A percentile compares a stretch with the other conserved stretches of the same genome.
phyloP scores from a whole-genome alignment of 345 rosid species.

The Capsella bursapastoris region DNA sequence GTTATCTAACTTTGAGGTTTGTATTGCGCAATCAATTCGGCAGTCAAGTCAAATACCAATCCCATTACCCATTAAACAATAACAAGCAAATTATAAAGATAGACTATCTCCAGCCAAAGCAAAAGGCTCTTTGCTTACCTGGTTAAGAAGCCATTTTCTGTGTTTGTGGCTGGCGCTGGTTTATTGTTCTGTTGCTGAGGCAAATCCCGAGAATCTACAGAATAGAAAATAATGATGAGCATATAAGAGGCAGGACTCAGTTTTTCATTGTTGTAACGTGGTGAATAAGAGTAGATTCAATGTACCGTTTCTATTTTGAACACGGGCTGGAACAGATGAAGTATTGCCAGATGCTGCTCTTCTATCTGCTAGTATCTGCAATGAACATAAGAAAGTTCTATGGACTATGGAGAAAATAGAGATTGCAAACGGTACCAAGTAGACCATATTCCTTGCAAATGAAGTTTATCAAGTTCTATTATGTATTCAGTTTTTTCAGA shows the following conservation, averaged over 20 bases:
- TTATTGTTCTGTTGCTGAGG: constrained; percentile 50
- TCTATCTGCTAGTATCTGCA: constrained; percentile 47
- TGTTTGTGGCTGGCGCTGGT: constrained; percentile 30
- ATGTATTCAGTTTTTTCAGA: constrained; percentile 18
- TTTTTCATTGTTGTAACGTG: not conserved
- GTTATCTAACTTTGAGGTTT: constrained; percentile 6
- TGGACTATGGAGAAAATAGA: not conserved
- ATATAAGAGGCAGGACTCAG: constrained; percentile 3
- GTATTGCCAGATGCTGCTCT: constrained; percentile 36
- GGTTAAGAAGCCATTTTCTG: constrained; percentile 56
- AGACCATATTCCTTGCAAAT: constrained; percentile 15
- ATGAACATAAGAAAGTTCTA: not conserved
- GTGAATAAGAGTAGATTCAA: not conserved
- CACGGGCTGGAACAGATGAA: constrained; percentile 49
- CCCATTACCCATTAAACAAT: not conserved
- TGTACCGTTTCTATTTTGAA: constrained; percentile 55
- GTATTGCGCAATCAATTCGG: not conserved
- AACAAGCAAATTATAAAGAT: not conserved
- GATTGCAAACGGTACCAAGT: constrained; percentile 10
- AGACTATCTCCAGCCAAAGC: not conserved
- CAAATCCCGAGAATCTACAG: constrained; percentile 51
- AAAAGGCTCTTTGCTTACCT: constrained; percentile 52
- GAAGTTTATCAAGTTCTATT: not conserved
- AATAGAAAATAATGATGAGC: not conserved
- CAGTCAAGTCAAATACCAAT: not conserved